Base-by-base conservation (phyloP, 441 rosid species). In the Corymbia calophylla region DNA sequence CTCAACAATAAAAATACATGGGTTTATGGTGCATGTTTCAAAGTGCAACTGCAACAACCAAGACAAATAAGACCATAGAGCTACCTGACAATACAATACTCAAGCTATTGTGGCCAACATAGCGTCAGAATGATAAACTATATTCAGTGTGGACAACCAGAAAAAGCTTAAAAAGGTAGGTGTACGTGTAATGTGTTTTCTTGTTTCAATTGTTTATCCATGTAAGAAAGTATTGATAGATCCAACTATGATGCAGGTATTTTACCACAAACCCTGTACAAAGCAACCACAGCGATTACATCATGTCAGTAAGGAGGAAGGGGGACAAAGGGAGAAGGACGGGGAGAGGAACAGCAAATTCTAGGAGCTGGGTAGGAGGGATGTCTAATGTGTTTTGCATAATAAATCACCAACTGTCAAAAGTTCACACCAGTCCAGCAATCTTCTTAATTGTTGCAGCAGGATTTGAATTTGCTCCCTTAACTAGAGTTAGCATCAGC, bases 361-460 rank as follows among this genome's bases (percentile, higher is more conserved):
- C 18, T 44, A 44, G 48, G 84, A 44, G 53, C n/a, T 77, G 53
- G n/a, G 18, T n/a, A 77, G 84, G 53, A 84, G 27, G 89, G 64
- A 91, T 32, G 54, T 87, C 47, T 39, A 62, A 32, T 29, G 66
- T 49, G 77, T 62, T 84, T 55, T 3, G 11, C 48, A 70, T 51
- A 87, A 58, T 84, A 87, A 73, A 89, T 89, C 53, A 90, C 88
- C 55, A 62, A 89, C 29, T 31, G 60, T 56, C 86, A 92, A 58
- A 88, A 49, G 89, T 68, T 91, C 94, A 94, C 90, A 98, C 99
- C 99, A 97, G 93, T 93, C 96, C 99, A 47, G 99, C 98, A 87
- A 98, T 97, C 96, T 98, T 98, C 94, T 97, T 98, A 84, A 97
- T 95, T 93, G 96, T 93, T 68, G 96, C 95, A 89, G 99, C 97